Evolutionary conservation across 2,329 filamentous ascomycete species (phyloP).

Genomic region (Fusarium agapanthi): DNA sequence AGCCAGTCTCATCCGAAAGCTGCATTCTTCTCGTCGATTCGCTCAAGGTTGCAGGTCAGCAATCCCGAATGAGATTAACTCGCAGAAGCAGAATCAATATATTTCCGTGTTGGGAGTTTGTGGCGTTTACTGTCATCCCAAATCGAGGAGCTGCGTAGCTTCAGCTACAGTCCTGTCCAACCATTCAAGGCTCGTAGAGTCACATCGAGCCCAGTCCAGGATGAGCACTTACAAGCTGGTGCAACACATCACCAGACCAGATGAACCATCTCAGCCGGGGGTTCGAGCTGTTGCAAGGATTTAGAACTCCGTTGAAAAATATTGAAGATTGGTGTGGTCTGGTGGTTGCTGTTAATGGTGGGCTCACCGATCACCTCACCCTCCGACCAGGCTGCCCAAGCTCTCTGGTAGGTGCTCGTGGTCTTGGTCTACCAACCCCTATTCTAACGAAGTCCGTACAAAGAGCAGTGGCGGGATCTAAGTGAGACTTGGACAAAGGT

Average conservation of each 20-base stretch:
- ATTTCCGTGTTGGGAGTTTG: constrained; percentile 12
- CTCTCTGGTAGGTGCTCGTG: constrained; percentile 16
- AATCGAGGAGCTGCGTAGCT: constrained; percentile 14
- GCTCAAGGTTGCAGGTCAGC: constrained; percentile 7
- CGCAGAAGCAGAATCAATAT: constrained; percentile 5
- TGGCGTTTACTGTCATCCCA: constrained; percentile 13
- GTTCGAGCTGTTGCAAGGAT: constrained; percentile 30
- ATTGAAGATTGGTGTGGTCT: constrained; percentile 31
- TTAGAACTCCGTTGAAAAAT: constrained; percentile 13
- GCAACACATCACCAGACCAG: constrained; percentile 26
- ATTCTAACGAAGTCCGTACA: constrained; percentile 32
- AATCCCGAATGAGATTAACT: constrained; percentile 36
- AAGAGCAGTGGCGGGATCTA: constrained; percentile 22
- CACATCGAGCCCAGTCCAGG: constrained; percentile 13
- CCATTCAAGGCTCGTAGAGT: constrained; percentile 13
- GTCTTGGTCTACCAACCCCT: constrained; percentile 30
- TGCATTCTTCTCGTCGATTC: constrained; percentile 23
- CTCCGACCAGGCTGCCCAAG: constrained; percentile 19
- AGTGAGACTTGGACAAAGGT: constrained; percentile 23
- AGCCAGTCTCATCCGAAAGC: constrained; percentile 22
- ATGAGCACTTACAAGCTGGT: not conserved
- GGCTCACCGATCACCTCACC: constrained; percentile 42
- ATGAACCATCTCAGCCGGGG: constrained; percentile 31
- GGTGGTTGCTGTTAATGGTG: constrained; percentile 35
- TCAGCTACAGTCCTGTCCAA: constrained; percentile 25